Conservation (phyloP, 306 rosid genomes). For the Casuarina glauca region DNA sequence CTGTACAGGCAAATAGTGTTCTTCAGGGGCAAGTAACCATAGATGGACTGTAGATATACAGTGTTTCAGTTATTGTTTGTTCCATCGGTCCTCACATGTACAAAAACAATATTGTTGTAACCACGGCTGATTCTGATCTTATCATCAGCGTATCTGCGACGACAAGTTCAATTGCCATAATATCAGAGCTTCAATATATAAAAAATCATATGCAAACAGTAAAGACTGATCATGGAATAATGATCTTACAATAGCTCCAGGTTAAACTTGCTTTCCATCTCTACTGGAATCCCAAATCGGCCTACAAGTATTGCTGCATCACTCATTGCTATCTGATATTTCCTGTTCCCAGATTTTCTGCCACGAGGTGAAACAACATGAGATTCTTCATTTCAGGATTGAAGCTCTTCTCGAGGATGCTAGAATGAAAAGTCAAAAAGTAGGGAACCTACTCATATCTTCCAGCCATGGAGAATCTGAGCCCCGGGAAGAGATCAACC, state of each 20-base stretch:
- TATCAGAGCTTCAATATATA: neutral
- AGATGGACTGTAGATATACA: neutral
- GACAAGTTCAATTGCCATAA: constrained; percentile 1
- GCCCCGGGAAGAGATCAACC: constrained; percentile 69
- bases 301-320: constrained; percentile 89
- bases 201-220: neutral
- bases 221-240: constrained; percentile 21
- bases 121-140: constrained; percentile 75
- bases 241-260: constrained; percentile 73
- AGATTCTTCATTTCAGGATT: neutral
- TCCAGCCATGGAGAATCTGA: constrained; percentile 80
- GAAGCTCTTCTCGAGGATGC: neutral
- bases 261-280: constrained; percentile 63
- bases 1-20: neutral
- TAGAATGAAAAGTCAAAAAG: neutral
- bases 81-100: constrained; percentile 51
- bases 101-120: constrained; percentile 54
- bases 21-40: neutral
- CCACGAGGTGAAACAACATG: constrained; percentile 9
- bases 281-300: constrained; percentile 75
- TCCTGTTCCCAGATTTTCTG: constrained; percentile 57
- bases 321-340: constrained; percentile 72
- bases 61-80: constrained; percentile 17
- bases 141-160: constrained; percentile 70
- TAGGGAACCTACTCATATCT: constrained; percentile 53